phyloP scores from a whole-genome alignment of 805 yeast species.

The Barnettozyma vustinii region DNA sequence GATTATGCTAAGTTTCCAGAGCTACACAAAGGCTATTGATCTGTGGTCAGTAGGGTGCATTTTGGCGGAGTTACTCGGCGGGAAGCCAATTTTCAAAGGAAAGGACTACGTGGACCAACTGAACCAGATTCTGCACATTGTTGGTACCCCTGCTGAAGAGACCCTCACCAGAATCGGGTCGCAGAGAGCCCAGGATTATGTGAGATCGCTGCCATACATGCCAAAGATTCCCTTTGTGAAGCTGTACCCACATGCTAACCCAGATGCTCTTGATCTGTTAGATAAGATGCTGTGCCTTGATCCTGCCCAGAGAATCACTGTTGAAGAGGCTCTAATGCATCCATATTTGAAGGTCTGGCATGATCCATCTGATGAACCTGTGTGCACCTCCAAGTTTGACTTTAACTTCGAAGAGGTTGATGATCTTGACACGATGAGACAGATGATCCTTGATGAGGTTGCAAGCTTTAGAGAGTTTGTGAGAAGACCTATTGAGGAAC shows the following conservation, averaged over 20 bases:
- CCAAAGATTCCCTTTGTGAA: conserved; percentile 66
- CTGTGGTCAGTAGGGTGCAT: conserved; percentile 98
- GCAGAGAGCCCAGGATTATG: conserved; percentile 85
- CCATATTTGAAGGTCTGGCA: conserved; percentile 90
- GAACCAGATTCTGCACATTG: conserved; percentile 74
- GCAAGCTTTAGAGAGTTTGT: conserved; percentile 73
- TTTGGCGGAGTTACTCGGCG: conserved; percentile 86
- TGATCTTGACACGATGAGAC: conserved; percentile 69
- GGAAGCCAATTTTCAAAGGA: conserved; percentile 89
- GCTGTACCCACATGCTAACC: conserved; percentile 81
- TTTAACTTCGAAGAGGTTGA: conserved; percentile 78
- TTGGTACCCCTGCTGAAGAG: conserved; percentile 88
- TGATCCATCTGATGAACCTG: conserved; percentile 88
- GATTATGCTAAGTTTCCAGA: conserved; percentile 90
- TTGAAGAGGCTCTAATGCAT: conserved; percentile 82
- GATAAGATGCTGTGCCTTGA: conserved; percentile 80
- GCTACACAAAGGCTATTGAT: conserved; percentile 94
- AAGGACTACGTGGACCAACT: conserved; percentile 94
- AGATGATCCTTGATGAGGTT: conserved; percentile 79
- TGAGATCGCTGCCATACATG: conserved; percentile 78
- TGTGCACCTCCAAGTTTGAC: conserved; percentile 75
- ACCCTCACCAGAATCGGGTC: conserved; percentile 71
- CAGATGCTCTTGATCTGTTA: conserved; percentile 76
- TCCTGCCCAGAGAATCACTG: conserved; percentile 79
- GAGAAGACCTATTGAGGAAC: conserved; percentile 64